A percentile compares a stretch with the other conserved stretches of the same genome.
These are phyloP conservation scores for Mycena pura DNA, from an alignment of 768 basidiomycete genomes.

Conservation along the genomic window DNA sequence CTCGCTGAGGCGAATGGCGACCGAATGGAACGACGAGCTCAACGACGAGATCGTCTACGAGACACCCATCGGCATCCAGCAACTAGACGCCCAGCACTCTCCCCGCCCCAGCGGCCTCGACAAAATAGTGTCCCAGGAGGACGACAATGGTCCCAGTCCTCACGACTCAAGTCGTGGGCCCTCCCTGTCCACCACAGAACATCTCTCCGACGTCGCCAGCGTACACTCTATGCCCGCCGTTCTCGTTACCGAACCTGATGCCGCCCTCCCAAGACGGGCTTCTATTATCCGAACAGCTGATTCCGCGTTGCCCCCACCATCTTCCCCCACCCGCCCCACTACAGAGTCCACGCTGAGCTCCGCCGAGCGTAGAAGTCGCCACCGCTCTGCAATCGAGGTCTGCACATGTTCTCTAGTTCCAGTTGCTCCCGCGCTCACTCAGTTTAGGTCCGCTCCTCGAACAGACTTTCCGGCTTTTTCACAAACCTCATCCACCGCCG, in stretches of 20 bases:
- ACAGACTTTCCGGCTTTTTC: slow-evolving; percentile 86
- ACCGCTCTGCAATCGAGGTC: slow-evolving; percentile 68
- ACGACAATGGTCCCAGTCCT: slow-evolving; percentile 34
- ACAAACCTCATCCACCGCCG: slow-evolving; percentile 78
- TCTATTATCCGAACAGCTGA: slow-evolving; percentile 39
- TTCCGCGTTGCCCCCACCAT: too few relatives aligned
- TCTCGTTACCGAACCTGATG: slow-evolving; percentile 51
- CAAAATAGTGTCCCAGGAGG: slow-evolving; percentile 37
- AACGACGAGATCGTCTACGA: slow-evolving; percentile 19
- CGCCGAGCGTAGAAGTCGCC: slow-evolving; percentile 49
- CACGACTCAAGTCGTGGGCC: slow-evolving; percentile 40
- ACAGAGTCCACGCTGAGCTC: slow-evolving; percentile 36
- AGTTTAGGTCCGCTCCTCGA: slow-evolving; percentile 63
- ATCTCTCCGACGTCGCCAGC: slow-evolving; percentile 57
- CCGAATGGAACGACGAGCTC: slow-evolving; percentile 46
- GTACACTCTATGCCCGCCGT: slow-evolving; percentile 65
- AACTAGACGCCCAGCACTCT: slow-evolving; percentile 31
- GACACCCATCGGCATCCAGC: slow-evolving; percentile 21
- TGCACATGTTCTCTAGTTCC: slow-evolving; percentile 28
- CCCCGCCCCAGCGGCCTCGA: slow-evolving; percentile 7
- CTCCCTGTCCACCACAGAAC: slow-evolving; percentile 48
- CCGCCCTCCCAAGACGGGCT: slow-evolving; percentile 36
- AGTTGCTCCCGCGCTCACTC: slow-evolving; percentile 3
- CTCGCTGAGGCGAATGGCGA: slow-evolving; percentile 4
- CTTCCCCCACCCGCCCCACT: slow-evolving; percentile 39